phyloP scores from a whole-genome alignment of 805 yeast genomes.

The Hanseniaspora guilliermondii region DNA sequence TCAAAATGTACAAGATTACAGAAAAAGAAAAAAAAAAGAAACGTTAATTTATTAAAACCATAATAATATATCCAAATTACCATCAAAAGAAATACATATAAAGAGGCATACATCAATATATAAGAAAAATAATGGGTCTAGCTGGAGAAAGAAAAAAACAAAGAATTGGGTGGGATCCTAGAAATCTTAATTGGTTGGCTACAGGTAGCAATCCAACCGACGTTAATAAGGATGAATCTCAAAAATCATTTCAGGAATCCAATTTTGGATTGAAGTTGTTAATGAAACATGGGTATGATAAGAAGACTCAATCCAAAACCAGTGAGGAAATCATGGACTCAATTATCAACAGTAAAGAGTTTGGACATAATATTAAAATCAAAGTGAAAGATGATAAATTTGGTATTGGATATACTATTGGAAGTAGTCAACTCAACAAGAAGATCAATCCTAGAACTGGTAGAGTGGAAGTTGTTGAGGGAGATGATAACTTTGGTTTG shows the following conservation, averaged over 20 bases:
- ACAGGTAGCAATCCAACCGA: neutral
- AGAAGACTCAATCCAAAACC: slow-evolving; percentile 7
- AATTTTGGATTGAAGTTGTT: slow-evolving; percentile 8
- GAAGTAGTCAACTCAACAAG: slow-evolving; percentile 45
- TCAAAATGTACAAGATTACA: no score
- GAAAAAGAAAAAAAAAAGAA: neutral
- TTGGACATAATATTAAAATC: slow-evolving; percentile 50
- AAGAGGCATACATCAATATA: neutral
- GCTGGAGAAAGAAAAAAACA: slow-evolving; percentile 73
- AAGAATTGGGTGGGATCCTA: slow-evolving; percentile 81
- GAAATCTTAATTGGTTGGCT: slow-evolving; percentile 71
- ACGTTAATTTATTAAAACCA: neutral
- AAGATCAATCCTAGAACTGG: slow-evolving; percentile 21
- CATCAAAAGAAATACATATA: neutral
- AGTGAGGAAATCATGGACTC: slow-evolving; percentile 12
- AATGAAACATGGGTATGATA: slow-evolving; percentile 13
- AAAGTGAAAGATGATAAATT: slow-evolving; percentile 65
- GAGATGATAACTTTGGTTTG: slow-evolving; percentile 64
- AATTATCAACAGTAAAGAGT: slow-evolving; percentile 12
- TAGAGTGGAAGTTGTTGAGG: slow-evolving; percentile 22
- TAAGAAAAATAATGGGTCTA: slow-evolving; percentile 45
- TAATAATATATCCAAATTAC: no score
- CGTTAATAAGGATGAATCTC: neutral
- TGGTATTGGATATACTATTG: slow-evolving; percentile 53
- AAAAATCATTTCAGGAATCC: slow-evolving; percentile 12